These are phyloP conservation scores for Scenedesmus sp. DNA, from an alignment of 163 green algal species.

Conservation along the genomic window DNA sequence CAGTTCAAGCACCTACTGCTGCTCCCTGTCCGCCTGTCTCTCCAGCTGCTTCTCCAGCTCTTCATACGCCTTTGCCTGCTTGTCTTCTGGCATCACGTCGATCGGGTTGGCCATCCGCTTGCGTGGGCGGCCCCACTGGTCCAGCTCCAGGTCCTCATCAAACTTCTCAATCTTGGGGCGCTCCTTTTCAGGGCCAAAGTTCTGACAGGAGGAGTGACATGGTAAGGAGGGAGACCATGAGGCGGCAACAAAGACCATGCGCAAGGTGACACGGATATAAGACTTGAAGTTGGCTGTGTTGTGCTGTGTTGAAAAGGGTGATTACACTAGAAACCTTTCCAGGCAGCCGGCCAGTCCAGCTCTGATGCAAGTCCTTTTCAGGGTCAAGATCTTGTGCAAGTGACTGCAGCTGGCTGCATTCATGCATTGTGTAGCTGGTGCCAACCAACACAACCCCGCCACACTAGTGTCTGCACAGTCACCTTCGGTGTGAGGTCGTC, in stretches of 20 bases:
- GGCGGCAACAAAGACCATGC: not conserved
- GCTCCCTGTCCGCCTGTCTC: not conserved
- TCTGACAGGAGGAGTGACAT: not conserved
- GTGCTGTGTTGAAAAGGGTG: no score
- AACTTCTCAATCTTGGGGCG: slow-evolving; percentile 59
- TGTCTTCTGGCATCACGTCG: slow-evolving; percentile 50
- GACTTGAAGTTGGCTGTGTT: slow-evolving; percentile 16
- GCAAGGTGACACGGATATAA: not conserved
- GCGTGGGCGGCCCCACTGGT: slow-evolving; percentile 65
- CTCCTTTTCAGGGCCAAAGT: not conserved
- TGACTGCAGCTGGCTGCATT: not conserved
- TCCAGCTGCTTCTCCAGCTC: slow-evolving; percentile 49
- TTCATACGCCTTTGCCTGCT: slow-evolving; percentile 47
- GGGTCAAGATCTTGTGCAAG: not conserved
- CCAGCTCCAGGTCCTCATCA: slow-evolving; percentile 62
- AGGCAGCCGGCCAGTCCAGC: no score
- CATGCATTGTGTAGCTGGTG: no score
- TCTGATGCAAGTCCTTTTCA: no score
- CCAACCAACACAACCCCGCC: no score
- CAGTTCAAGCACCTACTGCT: not conserved
- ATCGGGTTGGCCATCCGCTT: slow-evolving; percentile 55
- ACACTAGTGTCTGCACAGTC: not conserved
- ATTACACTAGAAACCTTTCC: no score
- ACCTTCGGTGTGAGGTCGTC: slow-evolving; percentile 65
- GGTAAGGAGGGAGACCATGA: not conserved